Evolutionary conservation across 2,329 filamentous ascomycete species (phyloP).

Genomic region (Elsinoe perseae): DNA sequence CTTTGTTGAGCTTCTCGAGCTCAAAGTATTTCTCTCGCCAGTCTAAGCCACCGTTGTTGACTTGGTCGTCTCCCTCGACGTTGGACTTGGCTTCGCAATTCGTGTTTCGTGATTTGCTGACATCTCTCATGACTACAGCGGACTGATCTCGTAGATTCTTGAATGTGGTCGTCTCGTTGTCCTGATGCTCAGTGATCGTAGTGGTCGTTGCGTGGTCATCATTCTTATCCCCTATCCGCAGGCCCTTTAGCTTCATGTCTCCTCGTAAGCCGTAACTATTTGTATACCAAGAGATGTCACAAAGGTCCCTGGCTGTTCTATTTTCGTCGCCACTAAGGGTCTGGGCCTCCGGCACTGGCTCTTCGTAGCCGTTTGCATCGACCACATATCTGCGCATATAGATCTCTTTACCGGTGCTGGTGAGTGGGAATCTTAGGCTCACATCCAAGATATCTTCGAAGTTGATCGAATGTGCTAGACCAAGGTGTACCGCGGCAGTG

Average conservation of each 20-base stretch:
- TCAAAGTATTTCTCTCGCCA: conserved; percentile 4
- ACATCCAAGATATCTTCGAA: conserved; percentile 36
- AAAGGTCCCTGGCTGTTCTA: conserved; percentile 31
- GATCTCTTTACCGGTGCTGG: conserved; percentile 31
- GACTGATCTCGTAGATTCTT: background rate
- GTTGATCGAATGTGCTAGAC: background rate
- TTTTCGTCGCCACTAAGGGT: background rate
- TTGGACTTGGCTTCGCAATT: background rate
- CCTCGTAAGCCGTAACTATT: conserved; percentile 36
- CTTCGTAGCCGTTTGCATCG: conserved; percentile 34
- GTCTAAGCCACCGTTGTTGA: no score
- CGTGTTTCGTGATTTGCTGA: background rate
- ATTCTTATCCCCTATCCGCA: conserved; percentile 23
- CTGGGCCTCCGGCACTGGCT: conserved; percentile 33
- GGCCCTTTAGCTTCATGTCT: conserved; percentile 37
- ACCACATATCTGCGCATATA: conserved; percentile 36
- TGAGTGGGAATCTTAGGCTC: conserved; percentile 31
- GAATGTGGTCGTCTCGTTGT: background rate
- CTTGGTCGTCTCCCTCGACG: background rate
- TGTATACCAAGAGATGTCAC: conserved; percentile 39
- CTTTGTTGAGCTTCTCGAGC: conserved; percentile 8
- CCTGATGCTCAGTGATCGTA: background rate
- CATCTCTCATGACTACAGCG: background rate
- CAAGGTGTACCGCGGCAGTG: background rate
- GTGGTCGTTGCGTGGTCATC: background rate